Evolutionary conservation across 208 protist genomes (phyloP), one percentile per base, ranked within the genome.

Genomic region (Trypanosoma avium): DNA sequence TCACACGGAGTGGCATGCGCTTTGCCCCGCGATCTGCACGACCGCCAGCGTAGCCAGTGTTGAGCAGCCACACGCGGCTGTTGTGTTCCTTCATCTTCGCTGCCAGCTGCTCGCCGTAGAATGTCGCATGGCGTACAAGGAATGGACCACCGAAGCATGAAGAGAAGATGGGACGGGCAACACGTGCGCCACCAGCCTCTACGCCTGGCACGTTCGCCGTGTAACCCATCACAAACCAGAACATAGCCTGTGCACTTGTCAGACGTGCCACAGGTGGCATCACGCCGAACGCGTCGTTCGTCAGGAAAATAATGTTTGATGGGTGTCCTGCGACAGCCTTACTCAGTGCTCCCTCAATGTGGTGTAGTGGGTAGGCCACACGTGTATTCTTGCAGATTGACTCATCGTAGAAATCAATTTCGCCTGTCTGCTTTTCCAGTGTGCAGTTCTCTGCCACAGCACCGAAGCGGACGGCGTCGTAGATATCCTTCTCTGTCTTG

Each of bases 241-340:
- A 94, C 90, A 98, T 98, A n/a, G 96, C 89, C 82, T 98, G 97
- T 48, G 86, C 81, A 10, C 82, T 81, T 45, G 84, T 97, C 32
- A 98, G 79, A 22, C 86, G 90, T 15, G 85, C 82, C 9, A 98
- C 94, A 19, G 97, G 97, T 48, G 97, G 97, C 48, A 99, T 92
- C 60, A 99, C 95, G 64, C 97, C 97, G 66, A 98, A 99, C 24
- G 97, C 97, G 66, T 99, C 97, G 82, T 97, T 98, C 19, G 97
- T 98, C 70, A 99, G 83, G 71, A 99, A 91, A 68, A 99, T 97
- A 55, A 99, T 83, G 79, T 99, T 98, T 30, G 75, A 91, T 29
- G 97, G 97, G 71, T 98, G 92, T 17, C 82, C 80, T 13, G 81
- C 77, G 67, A 81, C 73, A 9, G 82, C 90, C 61, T 81, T 76